phyloP scores from a whole-genome alignment of 1,139 yeast genomes.

The Blastobotrys buckinghamii region DNA sequence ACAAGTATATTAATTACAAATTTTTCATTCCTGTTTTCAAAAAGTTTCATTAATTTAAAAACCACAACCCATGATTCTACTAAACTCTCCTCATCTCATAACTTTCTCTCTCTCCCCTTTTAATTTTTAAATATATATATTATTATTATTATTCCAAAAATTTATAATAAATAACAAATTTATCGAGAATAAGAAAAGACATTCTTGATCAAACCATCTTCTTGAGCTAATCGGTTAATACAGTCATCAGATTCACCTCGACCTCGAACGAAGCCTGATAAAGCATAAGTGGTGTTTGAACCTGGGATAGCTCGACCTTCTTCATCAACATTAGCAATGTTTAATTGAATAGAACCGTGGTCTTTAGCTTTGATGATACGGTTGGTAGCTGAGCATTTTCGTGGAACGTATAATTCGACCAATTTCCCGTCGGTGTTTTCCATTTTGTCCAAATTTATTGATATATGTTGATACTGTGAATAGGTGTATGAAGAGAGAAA shows the following conservation, averaged over 20 bases:
- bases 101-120: too few relatives aligned
- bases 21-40: too few relatives aligned
- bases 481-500: not conserved
- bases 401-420: conserved; percentile 99
- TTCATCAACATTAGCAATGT: conserved; percentile 84
- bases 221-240: conserved; percentile 98
- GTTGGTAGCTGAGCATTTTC: conserved; percentile 99
- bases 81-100: too few relatives aligned
- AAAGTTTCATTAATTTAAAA: too few relatives aligned
- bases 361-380: conserved; percentile 99
- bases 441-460: conserved; percentile 6
- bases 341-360: conserved; percentile 96
- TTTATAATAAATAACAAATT: conserved; percentile 22
- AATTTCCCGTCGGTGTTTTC: conserved; percentile 11
- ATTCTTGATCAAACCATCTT: conserved; percentile 96
- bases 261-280: conserved; percentile 89
- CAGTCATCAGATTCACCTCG: conserved; percentile 98
- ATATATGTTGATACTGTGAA: not conserved
- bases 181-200: conserved; percentile 99
- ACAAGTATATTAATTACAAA: not conserved
- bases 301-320: conserved; percentile 95
- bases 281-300: conserved; percentile 90
- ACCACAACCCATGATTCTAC: too few relatives aligned
- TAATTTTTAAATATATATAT: too few relatives aligned
- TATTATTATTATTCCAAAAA: not conserved